Evolutionary conservation across 495 filamentous ascomycete genomes (phyloP).

Genomic region (Neurospora sp.): DNA sequence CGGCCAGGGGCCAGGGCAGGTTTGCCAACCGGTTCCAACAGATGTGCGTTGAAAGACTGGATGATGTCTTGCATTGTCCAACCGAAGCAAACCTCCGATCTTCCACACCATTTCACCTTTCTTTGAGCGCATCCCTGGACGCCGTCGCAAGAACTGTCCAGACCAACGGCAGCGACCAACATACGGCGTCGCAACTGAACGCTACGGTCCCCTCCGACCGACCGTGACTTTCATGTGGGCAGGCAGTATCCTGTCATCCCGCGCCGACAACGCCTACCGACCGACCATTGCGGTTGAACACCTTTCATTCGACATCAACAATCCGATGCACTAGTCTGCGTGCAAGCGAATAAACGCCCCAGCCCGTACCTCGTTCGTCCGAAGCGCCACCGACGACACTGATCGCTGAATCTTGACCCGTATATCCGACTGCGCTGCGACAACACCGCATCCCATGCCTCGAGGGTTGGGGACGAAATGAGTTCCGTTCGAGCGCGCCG

Average conservation of each 20-base stretch:
- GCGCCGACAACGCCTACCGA: neutral
- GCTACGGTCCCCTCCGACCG: neutral
- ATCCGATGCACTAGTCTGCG: neutral
- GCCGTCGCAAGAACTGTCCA: neutral
- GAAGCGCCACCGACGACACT: neutral
- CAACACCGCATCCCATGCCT: neutral
- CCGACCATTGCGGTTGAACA: neutral
- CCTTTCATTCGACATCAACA: neutral
- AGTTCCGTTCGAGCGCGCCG: conserved; percentile 12
- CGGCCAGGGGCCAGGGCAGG: neutral
- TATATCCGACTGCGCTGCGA: neutral
- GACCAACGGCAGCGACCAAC: neutral
- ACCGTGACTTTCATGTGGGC: neutral
- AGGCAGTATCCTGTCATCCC: neutral
- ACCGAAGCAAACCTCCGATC: neutral
- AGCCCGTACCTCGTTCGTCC: neutral
- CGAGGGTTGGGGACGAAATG: neutral
- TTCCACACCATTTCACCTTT: neutral
- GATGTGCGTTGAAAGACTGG: neutral
- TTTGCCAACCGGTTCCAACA: neutral
- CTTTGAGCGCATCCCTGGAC: neutral
- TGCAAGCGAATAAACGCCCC: neutral
- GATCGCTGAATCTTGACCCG: neutral
- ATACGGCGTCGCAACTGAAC: neutral
- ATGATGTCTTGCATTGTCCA: neutral